A percentile compares a stretch with the other conserved stretches of the same genome.
Evolutionary conservation across 257 asterid genomes (phyloP).

Genomic region (Fraxinus cuspidata): DNA sequence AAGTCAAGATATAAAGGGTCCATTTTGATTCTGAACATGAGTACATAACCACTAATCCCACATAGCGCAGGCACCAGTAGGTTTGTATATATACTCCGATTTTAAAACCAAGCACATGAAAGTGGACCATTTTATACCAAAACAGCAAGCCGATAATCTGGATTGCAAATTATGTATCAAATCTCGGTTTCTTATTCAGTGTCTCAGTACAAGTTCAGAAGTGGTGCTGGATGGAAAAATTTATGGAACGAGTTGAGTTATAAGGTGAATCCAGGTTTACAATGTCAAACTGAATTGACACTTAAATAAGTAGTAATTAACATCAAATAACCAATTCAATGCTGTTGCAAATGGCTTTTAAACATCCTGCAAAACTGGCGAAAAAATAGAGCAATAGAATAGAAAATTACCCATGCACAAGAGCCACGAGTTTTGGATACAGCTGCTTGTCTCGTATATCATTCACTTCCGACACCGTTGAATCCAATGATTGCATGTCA

Average conservation of each 20-base stretch:
- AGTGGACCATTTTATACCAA: background rate
- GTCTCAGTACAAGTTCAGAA: background rate
- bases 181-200: background rate
- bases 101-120: background rate
- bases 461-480: constrained; percentile 86
- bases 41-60: background rate
- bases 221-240: no score
- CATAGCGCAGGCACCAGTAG: no score
- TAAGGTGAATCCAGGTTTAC: background rate
- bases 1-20: background rate
- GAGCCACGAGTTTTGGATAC: constrained; percentile 84
- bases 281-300: background rate
- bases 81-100: no score
- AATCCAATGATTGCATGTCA: constrained; percentile 96
- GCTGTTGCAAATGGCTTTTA: background rate
- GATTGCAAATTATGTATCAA: background rate
- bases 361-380: no score
- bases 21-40: background rate
- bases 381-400: background rate
- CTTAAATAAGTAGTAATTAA: background rate
- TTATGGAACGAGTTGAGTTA: no score
- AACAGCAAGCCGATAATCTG: background rate
- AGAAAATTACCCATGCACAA: constrained; percentile 71
- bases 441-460: constrained; percentile 91
- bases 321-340: background rate